These are phyloP conservation scores for Mucor sp. DNA, from an alignment of 371 early-diverging fungal genomes.

Conservation along the genomic window DNA sequence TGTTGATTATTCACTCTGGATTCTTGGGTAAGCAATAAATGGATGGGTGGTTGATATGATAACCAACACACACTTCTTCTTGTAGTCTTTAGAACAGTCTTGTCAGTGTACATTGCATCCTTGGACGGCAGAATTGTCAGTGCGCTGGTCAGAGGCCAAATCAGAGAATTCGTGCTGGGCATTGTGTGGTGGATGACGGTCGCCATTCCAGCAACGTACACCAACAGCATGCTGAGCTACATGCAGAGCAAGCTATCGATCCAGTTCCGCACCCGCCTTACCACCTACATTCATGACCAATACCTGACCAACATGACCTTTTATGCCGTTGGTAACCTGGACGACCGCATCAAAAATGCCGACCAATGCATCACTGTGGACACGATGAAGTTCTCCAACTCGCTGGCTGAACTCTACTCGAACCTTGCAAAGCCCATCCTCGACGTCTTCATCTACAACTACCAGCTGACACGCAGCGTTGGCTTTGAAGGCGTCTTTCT, in stretches of 20 bases:
- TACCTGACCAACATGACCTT: conserved; percentile 87
- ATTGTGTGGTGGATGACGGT: conserved; percentile 91
- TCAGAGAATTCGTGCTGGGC: conserved; percentile 76
- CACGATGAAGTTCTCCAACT: conserved; percentile 82
- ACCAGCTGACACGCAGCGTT: conserved; percentile 79
- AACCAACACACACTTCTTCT: not conserved
- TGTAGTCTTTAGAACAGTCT: conserved; percentile 83
- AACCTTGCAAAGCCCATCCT: conserved; percentile 88
- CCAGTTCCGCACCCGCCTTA: conserved; percentile 84
- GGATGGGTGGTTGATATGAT: too few relatives aligned
- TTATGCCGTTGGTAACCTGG: conserved; percentile 83
- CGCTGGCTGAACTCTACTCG: conserved; percentile 77
- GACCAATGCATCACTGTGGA: conserved; percentile 93
- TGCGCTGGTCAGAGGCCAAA: conserved; percentile 80
- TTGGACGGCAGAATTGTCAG: conserved; percentile 93
- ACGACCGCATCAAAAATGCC: conserved; percentile 84
- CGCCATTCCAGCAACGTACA: conserved; percentile 94
- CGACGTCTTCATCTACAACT: conserved; percentile 86
- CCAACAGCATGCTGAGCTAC: conserved; percentile 90
- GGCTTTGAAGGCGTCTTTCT: conserved; percentile 76
- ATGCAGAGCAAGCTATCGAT: conserved; percentile 85
- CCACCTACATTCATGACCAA: conserved; percentile 81
- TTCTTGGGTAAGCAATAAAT: conserved; percentile 60
- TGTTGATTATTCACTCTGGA: conserved; percentile 78
- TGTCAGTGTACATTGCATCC: conserved; percentile 88